Base-by-base conservation (phyloP, 1,284 basidiomycete species). In the Microbotryum lychnidis-dioicae region DNA sequence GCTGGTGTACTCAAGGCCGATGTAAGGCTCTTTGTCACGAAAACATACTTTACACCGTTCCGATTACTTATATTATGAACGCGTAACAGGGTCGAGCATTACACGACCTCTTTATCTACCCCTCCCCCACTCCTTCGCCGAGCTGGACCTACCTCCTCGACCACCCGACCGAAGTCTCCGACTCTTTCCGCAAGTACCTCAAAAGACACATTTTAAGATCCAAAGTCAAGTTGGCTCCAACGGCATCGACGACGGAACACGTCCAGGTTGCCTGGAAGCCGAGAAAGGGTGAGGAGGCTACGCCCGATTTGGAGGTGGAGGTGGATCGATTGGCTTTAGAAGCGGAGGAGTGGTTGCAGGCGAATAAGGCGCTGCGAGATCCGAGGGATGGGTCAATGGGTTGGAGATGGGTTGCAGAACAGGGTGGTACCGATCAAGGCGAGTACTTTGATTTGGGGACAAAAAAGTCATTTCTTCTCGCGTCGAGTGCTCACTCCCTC, bases 131-230 rank as follows among this genome's bases (percentile, higher is more conserved):
- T 25, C 23, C 33, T 16, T 20, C 21, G 37, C 69, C 65, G 77
- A 75, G 16, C 5, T 47, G 52, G 0, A 27, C 48, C 42, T 56
- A 45, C 65, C 29, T 59, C 31, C 8, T 92, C 72, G 93, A 93
- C 75, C 85, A 84, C 70, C 87, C 86, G 74, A 47, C 75, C 76
- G 10, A 81, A 80, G 59, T 71, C 7, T 60, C 72, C 10, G 61
- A 81, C 0, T 76, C 84, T 0, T 77, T 94, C 45, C 73, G 85
- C 23, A 74, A 81, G 25, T 78, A 86, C 68, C 79, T 96, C 64
- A 90, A 88, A 70, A 86, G 87, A 8, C 91, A 91, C 76, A 83
- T 94, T 60, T 81, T 99, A 3, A 84, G 94, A 6, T 85, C 89
- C 31, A 96, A 92, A 75, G 89, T 97, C 45, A 86, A 85, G 73